Evolutionary conservation across 2,329 filamentous ascomycete species (phyloP).

Genomic region (Blastomyces percursus): DNA sequence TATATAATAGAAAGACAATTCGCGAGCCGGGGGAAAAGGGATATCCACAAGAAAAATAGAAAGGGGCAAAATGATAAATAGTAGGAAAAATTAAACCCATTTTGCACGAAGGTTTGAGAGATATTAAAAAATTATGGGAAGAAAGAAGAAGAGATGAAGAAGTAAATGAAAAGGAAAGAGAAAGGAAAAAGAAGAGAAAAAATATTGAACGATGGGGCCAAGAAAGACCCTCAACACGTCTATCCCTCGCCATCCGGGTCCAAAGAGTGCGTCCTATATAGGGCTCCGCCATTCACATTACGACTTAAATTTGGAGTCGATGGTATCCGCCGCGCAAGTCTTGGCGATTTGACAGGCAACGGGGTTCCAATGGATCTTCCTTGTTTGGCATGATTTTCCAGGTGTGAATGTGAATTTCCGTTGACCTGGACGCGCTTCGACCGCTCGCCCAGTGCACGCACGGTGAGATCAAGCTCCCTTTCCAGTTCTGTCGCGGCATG

Average conservation of each 20-base stretch:
- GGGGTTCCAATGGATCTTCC: slow-evolving; percentile 20
- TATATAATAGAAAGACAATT: background rate
- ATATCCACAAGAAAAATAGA: slow-evolving; percentile 1
- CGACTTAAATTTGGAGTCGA: slow-evolving; percentile 27
- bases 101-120: slow-evolving; percentile 6
- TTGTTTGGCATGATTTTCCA: slow-evolving; percentile 25
- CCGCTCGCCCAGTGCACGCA: slow-evolving; percentile 25
- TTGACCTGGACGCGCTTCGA: slow-evolving; percentile 17
- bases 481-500: slow-evolving; percentile 46
- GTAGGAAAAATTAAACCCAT: background rate
- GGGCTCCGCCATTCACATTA: slow-evolving; percentile 15
- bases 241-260: slow-evolving; percentile 20
- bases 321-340: slow-evolving; percentile 24
- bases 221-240: background rate
- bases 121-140: slow-evolving; percentile 1
- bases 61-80: background rate
- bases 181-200: background rate
- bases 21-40: background rate
- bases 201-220: background rate
- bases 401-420: slow-evolving; percentile 19
- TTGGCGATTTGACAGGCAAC: slow-evolving; percentile 18
- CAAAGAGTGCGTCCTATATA: slow-evolving; percentile 25
- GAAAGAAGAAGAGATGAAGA: slow-evolving; percentile 9
- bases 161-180: slow-evolving; percentile 4
- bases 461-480: slow-evolving; percentile 42